These are phyloP conservation scores for Trichoderma asperelloides DNA, from an alignment of 495 filamentous ascomycete species.

Conservation along the genomic window DNA sequence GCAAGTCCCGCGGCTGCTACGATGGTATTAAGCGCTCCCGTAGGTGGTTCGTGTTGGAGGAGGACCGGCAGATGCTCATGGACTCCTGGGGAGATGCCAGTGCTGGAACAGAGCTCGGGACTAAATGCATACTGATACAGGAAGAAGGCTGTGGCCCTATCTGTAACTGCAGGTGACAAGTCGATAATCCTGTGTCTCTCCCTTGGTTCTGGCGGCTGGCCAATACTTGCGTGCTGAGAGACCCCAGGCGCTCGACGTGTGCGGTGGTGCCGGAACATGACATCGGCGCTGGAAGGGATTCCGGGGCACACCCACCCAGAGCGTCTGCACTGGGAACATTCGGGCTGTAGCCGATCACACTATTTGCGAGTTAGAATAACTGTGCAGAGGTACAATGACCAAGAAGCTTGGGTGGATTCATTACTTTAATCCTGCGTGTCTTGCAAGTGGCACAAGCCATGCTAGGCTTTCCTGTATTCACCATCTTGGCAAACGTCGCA, in stretches of 20 bases:
- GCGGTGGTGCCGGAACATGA: background rate
- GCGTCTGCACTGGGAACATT: background rate
- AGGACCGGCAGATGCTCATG: background rate
- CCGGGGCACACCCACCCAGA: background rate
- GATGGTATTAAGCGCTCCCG: background rate
- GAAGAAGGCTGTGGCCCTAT: background rate
- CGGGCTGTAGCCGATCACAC: background rate
- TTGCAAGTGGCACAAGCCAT: constrained; percentile 3
- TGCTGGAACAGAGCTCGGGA: background rate
- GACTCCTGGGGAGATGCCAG: no score
- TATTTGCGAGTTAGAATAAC: background rate
- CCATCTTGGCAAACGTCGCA: background rate
- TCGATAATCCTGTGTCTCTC: background rate
- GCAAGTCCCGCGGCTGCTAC: background rate
- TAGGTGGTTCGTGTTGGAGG: background rate
- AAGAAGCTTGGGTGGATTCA: background rate
- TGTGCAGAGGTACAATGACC: no score
- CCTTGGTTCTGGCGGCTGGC: no score
- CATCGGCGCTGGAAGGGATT: background rate
- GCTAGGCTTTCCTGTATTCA: background rate
- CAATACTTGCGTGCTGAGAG: background rate
- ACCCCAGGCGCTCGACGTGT: background rate
- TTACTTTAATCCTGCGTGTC: background rate
- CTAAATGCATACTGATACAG: background rate
- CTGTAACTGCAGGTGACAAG: background rate